Evolutionary conservation across 306 rosid species (phyloP).

Genomic region (Vigna trinervia): DNA sequence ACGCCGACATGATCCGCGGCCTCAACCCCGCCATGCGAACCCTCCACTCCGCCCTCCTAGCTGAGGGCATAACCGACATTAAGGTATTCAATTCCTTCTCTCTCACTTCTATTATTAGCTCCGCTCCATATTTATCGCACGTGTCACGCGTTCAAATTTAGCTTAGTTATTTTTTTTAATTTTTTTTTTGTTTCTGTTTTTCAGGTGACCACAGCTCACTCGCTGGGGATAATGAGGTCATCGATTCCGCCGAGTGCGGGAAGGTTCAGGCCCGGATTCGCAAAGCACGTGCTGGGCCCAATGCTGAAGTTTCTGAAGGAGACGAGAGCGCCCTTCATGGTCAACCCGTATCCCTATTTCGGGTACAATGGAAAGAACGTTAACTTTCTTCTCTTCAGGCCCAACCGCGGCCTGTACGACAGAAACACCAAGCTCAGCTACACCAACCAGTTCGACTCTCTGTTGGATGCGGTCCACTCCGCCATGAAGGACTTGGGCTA

Average conservation of each 20-base stretch:
- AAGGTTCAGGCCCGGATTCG: slow-evolving; percentile 67
- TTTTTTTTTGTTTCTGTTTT: not conserved
- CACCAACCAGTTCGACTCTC: slow-evolving; percentile 77
- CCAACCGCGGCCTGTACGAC: slow-evolving; percentile 65
- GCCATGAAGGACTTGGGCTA: slow-evolving; percentile 74
- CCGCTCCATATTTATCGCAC: not conserved
- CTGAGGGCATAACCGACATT: slow-evolving; percentile 66
- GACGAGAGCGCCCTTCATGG: slow-evolving; percentile 78
- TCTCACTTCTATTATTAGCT: not conserved
- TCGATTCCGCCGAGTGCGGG: slow-evolving; percentile 80
- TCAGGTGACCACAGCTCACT: slow-evolving; percentile 82
- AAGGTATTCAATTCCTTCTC: slow-evolving; percentile 51
- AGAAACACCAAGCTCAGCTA: slow-evolving; percentile 55
- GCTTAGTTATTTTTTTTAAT: not conserved
- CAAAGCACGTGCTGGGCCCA: slow-evolving; percentile 52
- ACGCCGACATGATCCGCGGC: slow-evolving; percentile 41
- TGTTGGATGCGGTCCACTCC: slow-evolving; percentile 72
- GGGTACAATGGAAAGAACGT: slow-evolving; percentile 62
- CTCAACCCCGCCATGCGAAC: slow-evolving; percentile 85
- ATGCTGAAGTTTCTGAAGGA: slow-evolving; percentile 64
- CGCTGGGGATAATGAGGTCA: slow-evolving; percentile 63
- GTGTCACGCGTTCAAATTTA: no score
- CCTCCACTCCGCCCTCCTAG: slow-evolving; percentile 66
- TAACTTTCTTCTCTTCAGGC: slow-evolving; percentile 68
- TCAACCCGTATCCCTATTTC: slow-evolving; percentile 90